A percentile compares a stretch with the other conserved stretches of the same genome.
phyloP scores from a whole-genome alignment of 805 yeast species.

The Candida oleophila region DNA sequence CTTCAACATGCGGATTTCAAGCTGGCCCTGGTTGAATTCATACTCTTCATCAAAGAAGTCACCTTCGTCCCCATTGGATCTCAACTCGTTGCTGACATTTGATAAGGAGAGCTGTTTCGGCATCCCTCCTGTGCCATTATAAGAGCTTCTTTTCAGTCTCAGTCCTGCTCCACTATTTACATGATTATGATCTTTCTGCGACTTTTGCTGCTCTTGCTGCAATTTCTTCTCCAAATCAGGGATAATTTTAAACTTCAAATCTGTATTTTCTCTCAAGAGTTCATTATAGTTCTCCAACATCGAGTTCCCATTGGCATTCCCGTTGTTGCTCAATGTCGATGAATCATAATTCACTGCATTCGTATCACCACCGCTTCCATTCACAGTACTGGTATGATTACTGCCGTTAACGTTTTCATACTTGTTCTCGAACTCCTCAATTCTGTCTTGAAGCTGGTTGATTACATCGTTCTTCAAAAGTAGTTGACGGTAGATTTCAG shows the following conservation, averaged over 20 bases:
- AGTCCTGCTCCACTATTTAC: background rate
- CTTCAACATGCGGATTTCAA: slow-evolving; percentile 21
- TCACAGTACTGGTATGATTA: slow-evolving; percentile 22
- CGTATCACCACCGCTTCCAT: background rate
- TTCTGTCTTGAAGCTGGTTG: slow-evolving; percentile 45
- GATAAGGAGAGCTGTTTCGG: background rate
- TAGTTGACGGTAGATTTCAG: slow-evolving; percentile 49
- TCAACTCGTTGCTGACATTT: background rate
- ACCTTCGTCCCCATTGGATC: background rate
- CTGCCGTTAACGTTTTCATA: slow-evolving; percentile 6
- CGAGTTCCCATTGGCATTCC: background rate
- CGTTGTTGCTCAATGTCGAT: too few relatives aligned
- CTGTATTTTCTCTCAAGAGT: slow-evolving; percentile 39
- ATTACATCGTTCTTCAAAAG: slow-evolving; percentile 48
- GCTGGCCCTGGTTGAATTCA: slow-evolving; percentile 5
- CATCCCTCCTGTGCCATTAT: background rate
- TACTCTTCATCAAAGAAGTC: slow-evolving; percentile 12
- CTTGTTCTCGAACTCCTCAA: slow-evolving; percentile 33
- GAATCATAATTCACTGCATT: background rate
- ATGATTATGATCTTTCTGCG: background rate
- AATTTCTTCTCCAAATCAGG: slow-evolving; percentile 48
- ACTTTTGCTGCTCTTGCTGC: background rate
- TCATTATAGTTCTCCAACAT: slow-evolving; percentile 40
- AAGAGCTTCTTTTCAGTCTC: background rate
- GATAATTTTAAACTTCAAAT: slow-evolving; percentile 40